Percentiles rank a stretch among this genome's conserved stretches.
Evolutionary conservation across 352 stramenopile genomes (phyloP).

Genomic region (Globisporangium carolinianum): DNA sequence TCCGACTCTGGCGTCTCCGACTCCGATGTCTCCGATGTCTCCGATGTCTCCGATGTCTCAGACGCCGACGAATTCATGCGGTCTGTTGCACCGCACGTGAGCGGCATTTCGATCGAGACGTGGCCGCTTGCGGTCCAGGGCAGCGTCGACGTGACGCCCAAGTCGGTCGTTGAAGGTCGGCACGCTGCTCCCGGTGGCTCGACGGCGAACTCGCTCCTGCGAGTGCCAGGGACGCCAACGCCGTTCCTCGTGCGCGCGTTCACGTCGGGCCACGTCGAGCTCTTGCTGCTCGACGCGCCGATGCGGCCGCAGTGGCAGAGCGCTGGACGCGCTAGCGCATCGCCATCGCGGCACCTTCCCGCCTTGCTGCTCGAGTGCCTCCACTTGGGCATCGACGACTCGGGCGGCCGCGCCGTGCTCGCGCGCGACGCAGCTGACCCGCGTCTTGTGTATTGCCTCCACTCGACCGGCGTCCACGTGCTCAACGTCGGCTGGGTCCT

Average conservation of each 20-base stretch:
- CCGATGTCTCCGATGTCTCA: no score
- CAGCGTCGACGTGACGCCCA: slow-evolving; percentile 43
- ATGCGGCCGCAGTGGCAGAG: slow-evolving; percentile 63
- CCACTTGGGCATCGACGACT: slow-evolving; percentile 66
- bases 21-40: no score
- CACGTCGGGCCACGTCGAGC: slow-evolving; percentile 68
- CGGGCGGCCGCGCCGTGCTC: slow-evolving; percentile 51
- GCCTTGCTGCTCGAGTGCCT: slow-evolving; percentile 68
- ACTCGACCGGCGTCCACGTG: slow-evolving; percentile 74
- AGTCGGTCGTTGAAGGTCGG: slow-evolving; percentile 54
- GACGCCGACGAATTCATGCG: slow-evolving; percentile 20
- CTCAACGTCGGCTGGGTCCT: slow-evolving; percentile 73
- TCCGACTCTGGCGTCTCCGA: slow-evolving; percentile 2
- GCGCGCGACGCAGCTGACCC: slow-evolving; percentile 42
- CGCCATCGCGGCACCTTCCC: slow-evolving; percentile 19
- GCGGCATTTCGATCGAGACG: slow-evolving; percentile 62
- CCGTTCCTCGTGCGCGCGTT: slow-evolving; percentile 64
- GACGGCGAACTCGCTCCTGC: slow-evolving; percentile 41
- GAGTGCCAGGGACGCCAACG: slow-evolving; percentile 28
- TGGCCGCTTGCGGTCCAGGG: slow-evolving; percentile 74
- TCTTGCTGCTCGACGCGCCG: slow-evolving; percentile 55
- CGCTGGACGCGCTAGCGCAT: neutral
- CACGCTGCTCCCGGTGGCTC: slow-evolving; percentile 32
- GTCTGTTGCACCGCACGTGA: slow-evolving; percentile 53
- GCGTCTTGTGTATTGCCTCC: slow-evolving; percentile 61